Base-by-base conservation (phyloP, 2,329 filamentous ascomycete genomes). In the Alternaria sp. region DNA sequence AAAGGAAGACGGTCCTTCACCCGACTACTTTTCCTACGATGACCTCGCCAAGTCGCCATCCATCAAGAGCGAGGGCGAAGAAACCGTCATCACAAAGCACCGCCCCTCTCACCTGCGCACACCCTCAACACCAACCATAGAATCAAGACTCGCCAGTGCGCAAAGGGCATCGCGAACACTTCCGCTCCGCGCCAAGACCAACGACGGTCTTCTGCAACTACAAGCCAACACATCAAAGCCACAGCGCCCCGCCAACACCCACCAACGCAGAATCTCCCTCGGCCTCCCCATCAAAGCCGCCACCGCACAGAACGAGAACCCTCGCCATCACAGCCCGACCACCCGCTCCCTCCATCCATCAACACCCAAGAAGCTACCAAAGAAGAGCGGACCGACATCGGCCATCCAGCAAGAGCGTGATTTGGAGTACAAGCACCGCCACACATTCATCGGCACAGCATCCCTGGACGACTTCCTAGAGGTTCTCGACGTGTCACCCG, bases 371-470 rank as follows among this genome's bases (percentile, higher is more conserved):
- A 42, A 55, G 24, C 59, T 57, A 6, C 49, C 62, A n/a, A 59
- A 67, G 22, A 59, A 38, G 34, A 51, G 57, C 20, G 46, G 52
- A 5, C 54, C 47, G 4, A 55, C 38, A 5, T 55, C 58, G n/a
- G 53, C 60, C 14, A 54, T 58, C 12, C 65, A 67, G 28, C 57
- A 65, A 44, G 72, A 74, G 52, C 64, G 65, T 7, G 73, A 75
- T 18, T 63, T 75, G 3, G 69, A 75, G 51, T 75, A 76, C 66
- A 71, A 75, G 43, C 69, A 75, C 54, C 73, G 73, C 30, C 73
- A 76, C 62, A 75, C 69, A 8, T 76, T 75, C 49, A 65, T 76
- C 44, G 74, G 74, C 34, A 74, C 74, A 2, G 71, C 71, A 5
- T 76, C 72, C 0, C 63, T 76, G 0, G 66, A 75, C 57, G 62